These are phyloP conservation scores for Ceratocystis ficicola DNA, from an alignment of 2,329 filamentous ascomycete genomes.

Conservation along the genomic window DNA sequence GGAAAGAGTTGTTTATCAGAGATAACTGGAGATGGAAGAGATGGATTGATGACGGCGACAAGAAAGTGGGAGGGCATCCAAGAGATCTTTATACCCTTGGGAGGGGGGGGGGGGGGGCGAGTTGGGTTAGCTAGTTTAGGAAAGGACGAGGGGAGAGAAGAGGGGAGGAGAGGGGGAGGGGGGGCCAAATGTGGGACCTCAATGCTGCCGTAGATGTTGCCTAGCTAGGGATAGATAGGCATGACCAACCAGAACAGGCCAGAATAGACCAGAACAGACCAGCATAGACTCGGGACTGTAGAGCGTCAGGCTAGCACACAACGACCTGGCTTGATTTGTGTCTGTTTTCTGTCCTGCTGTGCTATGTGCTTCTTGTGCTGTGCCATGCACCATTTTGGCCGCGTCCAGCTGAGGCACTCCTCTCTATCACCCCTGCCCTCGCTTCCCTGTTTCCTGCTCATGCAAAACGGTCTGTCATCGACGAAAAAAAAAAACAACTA, in stretches of 20 bases:
- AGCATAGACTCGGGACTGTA: background rate
- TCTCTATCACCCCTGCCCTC: background rate
- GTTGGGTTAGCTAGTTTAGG: background rate
- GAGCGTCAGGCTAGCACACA: too few relatives aligned
- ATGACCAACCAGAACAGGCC: background rate
- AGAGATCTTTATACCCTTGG: conserved; percentile 1
- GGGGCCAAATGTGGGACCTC: background rate
- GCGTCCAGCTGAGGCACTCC: background rate
- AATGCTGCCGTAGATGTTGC: background rate
- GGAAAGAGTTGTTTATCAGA: background rate
- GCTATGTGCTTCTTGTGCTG: background rate
- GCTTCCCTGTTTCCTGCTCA: background rate
- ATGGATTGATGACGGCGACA: background rate
- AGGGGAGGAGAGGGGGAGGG: background rate
- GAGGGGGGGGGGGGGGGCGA: background rate
- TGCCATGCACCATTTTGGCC: too few relatives aligned
- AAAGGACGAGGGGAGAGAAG: background rate
- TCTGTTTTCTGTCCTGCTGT: background rate
- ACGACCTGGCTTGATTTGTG: too few relatives aligned
- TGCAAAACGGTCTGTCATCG: background rate
- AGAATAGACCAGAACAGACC: background rate
- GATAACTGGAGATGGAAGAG: background rate
- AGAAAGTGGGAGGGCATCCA: background rate
- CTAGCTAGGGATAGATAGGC: background rate
- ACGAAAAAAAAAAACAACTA: background rate